Conservation (phyloP, 192 early-diverging fungal genomes). For the Coemansia sp. region DNA sequence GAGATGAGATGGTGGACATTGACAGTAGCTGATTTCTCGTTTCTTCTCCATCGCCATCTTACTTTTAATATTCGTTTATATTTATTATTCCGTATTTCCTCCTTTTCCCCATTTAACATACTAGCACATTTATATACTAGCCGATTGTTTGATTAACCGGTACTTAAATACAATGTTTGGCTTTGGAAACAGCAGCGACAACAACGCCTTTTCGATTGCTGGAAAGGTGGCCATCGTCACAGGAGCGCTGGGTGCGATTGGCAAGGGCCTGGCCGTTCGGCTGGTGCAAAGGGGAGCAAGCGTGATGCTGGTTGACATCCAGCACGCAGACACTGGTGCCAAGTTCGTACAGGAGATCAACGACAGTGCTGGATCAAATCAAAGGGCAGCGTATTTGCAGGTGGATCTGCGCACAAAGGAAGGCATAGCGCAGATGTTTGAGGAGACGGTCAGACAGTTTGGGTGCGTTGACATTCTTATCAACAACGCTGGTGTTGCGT, state of each 20-base stretch:
- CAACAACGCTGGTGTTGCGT: slow-evolving; percentile 43
- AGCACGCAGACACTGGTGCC: not conserved
- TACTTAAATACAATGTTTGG: not conserved
- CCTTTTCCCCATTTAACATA: no score
- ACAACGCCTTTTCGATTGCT: slow-evolving; percentile 13
- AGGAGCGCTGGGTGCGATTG: slow-evolving; percentile 40
- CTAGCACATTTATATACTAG: not conserved
- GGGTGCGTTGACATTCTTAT: slow-evolving; percentile 33
- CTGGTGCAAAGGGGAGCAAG: slow-evolving; percentile 18
- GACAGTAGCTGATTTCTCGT: no score
- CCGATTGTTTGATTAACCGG: not conserved
- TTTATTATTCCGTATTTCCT: no score
- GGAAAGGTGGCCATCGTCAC: slow-evolving; percentile 42
- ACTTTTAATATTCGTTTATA: no score
- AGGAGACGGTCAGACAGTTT: slow-evolving; percentile 19
- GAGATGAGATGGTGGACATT: no score
- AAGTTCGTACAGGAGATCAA: slow-evolving; percentile 19
- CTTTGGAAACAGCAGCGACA: not conserved
- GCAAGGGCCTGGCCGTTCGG: slow-evolving; percentile 16
- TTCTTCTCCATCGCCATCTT: no score
- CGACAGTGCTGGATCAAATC: not conserved
- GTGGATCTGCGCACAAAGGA: slow-evolving; percentile 17
- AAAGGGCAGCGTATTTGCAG: slow-evolving; percentile 17
- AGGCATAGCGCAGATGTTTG: slow-evolving; percentile 22
- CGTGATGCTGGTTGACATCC: slow-evolving; percentile 38